Evolutionary conservation across 768 basidiomycete species (phyloP).

Genomic region (Leccinum sublutescens): DNA sequence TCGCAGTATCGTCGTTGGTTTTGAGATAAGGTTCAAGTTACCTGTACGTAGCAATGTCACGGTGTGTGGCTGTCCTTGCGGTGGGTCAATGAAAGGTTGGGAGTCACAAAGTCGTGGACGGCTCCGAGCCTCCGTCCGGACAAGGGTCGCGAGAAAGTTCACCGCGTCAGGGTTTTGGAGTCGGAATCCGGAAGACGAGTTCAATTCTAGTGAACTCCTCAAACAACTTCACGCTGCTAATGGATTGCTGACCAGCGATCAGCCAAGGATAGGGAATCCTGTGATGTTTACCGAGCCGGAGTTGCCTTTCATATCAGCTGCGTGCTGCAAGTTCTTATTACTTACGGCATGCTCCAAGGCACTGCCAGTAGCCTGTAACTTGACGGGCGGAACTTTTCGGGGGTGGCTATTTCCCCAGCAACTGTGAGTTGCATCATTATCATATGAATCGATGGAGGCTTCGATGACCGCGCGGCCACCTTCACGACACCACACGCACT

Average conservation of each 20-base stretch:
- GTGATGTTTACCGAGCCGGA: slow-evolving; percentile 3
- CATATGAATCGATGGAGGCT: background rate
- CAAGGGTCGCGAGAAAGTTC: slow-evolving; percentile 1
- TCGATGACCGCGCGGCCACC: background rate
- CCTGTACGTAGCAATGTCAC: background rate
- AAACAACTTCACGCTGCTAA: background rate
- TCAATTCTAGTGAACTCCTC: background rate
- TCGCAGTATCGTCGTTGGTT: background rate
- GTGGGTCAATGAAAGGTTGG: background rate
- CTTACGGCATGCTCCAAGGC: slow-evolving; percentile 14
- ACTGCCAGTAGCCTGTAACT: background rate
- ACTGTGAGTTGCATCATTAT: background rate
- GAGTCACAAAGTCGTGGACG: background rate
- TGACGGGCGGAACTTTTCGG: slow-evolving; percentile 8
- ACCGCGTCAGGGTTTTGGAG: background rate
- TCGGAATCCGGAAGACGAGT: slow-evolving; percentile 8
- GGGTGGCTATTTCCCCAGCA: slow-evolving; percentile 8
- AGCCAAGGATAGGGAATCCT: background rate
- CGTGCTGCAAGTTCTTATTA: background rate
- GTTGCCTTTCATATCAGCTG: background rate
- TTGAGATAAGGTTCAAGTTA: background rate
- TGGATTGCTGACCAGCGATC: background rate
- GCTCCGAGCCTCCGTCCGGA: background rate
- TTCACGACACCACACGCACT: background rate
- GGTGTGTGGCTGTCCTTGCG: background rate